Base-by-base conservation (phyloP, 306 rosid species). In the Cyamopsis tetragonoloba region DNA sequence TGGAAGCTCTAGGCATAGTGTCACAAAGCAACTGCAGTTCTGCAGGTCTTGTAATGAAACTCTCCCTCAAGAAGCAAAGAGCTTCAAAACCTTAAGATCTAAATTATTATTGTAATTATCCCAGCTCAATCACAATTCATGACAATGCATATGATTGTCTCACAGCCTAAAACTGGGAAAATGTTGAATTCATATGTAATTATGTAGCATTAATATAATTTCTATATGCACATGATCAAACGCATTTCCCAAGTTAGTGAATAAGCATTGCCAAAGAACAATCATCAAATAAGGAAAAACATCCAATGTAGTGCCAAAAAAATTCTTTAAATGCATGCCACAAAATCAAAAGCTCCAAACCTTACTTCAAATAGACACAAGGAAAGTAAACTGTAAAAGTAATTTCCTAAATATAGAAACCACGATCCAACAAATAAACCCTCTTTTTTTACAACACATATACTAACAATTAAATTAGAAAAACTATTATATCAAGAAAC, bases 321-420 rank as follows among this genome's bases (percentile, higher is more conserved):
- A 49, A 37, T 37, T 41, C 77, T 38, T 19, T 2, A 53, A 73
- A 38, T 30, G 64, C 30, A 35, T 48, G 14, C 39, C 27, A 39
- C 62, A 18, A 27, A 26, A 38, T 35, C 27, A 58, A 48, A 76
- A 44, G 18, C 66, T 53, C 7, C 54, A 17, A 62, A 60, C 26
- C 37, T 60, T 26, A 50, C 79, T 47, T 26, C 60, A 74, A 56
- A 74, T 59, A 59, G 56, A 49, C 41, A 50, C 15, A 56, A 70
- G 49, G n/a, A 61, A 15, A 62, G 8, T 28, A n/a, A n/a, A n/a
- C n/a, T n/a, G n/a, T n/a, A 3, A 46, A 2, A 46, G 27, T 26
- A 18, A 47, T 39, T 56, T 71, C 65, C 65, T 3, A 65, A 64
- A 28, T 27, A 34, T 51, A 43, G 67, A 65, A 58, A 72, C 31